A percentile compares a stretch with the other conserved stretches of the same genome.
Evolutionary conservation across 2,329 filamentous ascomycete species (phyloP).

Genomic region (Ascochyta rabiei): DNA sequence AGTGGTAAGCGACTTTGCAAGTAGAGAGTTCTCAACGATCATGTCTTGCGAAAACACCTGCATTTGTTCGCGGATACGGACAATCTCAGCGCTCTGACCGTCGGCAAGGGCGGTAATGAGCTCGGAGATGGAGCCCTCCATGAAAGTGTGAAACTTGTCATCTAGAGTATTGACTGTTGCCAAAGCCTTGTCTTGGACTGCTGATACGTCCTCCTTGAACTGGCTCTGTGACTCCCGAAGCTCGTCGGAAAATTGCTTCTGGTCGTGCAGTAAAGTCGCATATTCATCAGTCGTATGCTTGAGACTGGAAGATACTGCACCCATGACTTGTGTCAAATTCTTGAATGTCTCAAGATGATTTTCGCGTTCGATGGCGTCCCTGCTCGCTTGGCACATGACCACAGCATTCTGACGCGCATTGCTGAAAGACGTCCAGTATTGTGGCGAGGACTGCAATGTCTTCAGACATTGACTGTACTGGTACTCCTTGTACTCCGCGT

Average conservation of each 20-base stretch:
- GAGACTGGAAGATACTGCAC: slow-evolving; percentile 29
- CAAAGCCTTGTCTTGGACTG: slow-evolving; percentile 28
- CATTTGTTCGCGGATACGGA: slow-evolving; percentile 24
- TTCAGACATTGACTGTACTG: slow-evolving; percentile 59
- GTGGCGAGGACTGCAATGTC: slow-evolving; percentile 60
- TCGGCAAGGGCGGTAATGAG: slow-evolving; percentile 26
- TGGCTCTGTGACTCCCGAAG: slow-evolving; percentile 27
- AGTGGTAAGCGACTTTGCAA: slow-evolving; percentile 19
- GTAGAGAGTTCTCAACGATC: slow-evolving; percentile 24
- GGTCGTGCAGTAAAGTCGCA: slow-evolving; percentile 30
- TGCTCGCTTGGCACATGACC: slow-evolving; percentile 66
- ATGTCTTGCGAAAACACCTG: slow-evolving; percentile 28
- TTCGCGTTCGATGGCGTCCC: slow-evolving; percentile 64
- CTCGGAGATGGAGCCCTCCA: slow-evolving; percentile 25
- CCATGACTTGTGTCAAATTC: slow-evolving; percentile 37
- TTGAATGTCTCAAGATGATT: slow-evolving; percentile 43
- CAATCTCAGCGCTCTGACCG: slow-evolving; percentile 24
- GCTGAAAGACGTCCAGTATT: slow-evolving; percentile 69
- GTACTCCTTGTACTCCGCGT: slow-evolving; percentile 38
- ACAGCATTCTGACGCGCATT: slow-evolving; percentile 66
- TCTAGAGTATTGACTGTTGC: slow-evolving; percentile 24
- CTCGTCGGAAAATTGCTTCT: slow-evolving; percentile 31
- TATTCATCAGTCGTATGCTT: slow-evolving; percentile 32
- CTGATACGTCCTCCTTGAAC: slow-evolving; percentile 24
- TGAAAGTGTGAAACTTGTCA: slow-evolving; percentile 28